phyloP scores from a whole-genome alignment of 331 rosid genomes.

The Rhamnella rubrinervis region DNA sequence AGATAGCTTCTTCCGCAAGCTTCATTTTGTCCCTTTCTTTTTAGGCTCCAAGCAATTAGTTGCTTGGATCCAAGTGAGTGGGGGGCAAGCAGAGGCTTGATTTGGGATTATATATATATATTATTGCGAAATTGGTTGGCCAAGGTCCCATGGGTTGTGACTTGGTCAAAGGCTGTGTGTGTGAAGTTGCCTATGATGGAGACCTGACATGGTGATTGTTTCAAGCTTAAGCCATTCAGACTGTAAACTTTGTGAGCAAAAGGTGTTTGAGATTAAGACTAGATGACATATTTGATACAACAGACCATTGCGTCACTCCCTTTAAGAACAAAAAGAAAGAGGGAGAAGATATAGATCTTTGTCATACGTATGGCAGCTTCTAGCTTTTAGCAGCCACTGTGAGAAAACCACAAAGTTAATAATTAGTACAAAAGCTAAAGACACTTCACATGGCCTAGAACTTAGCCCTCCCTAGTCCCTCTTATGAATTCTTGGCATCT shows the following conservation, averaged over 20 bases:
- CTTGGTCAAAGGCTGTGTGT: slow-evolving; percentile 6
- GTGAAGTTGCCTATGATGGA: not conserved
- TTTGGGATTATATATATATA: not conserved
- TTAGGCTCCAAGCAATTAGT: too few relatives aligned
- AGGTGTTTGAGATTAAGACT: not conserved
- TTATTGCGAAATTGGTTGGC: not conserved
- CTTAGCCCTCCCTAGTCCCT: too few relatives aligned
- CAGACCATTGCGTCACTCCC: not conserved
- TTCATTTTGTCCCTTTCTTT: too few relatives aligned
- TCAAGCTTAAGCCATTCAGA: not conserved
- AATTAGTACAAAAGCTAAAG: too few relatives aligned
- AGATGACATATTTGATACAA: not conserved
- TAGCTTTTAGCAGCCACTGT: not conserved
- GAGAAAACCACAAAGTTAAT: too few relatives aligned
- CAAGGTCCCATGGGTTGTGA: not conserved
- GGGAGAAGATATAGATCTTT: not conserved
- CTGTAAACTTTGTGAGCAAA: not conserved
- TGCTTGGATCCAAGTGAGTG: not conserved
- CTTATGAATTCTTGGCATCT: too few relatives aligned
- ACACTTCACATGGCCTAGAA: too few relatives aligned
- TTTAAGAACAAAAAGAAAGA: slow-evolving; percentile 4
- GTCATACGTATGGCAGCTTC: not conserved
- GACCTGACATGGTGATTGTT: not conserved
- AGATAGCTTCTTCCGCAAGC: too few relatives aligned
- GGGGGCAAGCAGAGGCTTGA: not conserved